Evolutionary conservation across 352 stramenopile genomes (phyloP).

Genomic region (Phytophthora pseudosyringae): DNA sequence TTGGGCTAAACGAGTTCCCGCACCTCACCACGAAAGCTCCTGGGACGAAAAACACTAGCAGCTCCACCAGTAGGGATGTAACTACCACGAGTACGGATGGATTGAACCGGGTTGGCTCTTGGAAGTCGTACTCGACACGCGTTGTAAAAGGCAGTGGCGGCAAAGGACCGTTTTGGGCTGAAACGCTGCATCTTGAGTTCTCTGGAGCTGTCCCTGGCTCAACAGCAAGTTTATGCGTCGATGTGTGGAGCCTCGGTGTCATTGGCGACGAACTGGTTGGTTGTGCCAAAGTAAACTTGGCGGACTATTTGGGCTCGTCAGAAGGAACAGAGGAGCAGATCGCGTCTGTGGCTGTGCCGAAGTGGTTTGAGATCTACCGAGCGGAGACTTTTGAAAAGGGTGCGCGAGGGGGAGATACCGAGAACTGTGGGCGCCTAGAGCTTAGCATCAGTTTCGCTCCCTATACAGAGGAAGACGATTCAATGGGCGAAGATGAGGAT

Average conservation of each 20-base stretch:
- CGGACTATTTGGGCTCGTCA: conserved; percentile 66
- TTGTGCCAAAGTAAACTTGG: conserved; percentile 81
- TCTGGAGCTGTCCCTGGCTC: conserved; percentile 80
- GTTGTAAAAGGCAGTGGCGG: conserved; percentile 60
- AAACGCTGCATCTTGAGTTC: conserved; percentile 79
- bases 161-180: conserved; percentile 73
- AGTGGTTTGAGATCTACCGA: conserved; percentile 77
- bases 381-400: conserved; percentile 56
- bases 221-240: conserved; percentile 73
- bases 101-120: conserved; percentile 55
- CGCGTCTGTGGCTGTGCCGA: conserved; percentile 68
- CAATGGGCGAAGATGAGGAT: conserved; percentile 42
- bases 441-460: conserved; percentile 83
- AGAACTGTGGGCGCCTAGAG: conserved; percentile 68
- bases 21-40: conserved; percentile 62
- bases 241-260: conserved; percentile 78
- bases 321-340: conserved; percentile 74
- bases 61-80: conserved; percentile 28
- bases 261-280: conserved; percentile 84
- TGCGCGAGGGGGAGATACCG: conserved; percentile 19
- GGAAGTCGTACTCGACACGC: conserved; percentile 71
- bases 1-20: conserved; percentile 79
- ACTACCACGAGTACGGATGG: conserved; percentile 43
- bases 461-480: conserved; percentile 61
- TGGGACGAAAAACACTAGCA: conserved; percentile 18